These are phyloP conservation scores for Candida sanyiensis DNA, from an alignment of 805 yeast species.

Conservation along the genomic window DNA sequence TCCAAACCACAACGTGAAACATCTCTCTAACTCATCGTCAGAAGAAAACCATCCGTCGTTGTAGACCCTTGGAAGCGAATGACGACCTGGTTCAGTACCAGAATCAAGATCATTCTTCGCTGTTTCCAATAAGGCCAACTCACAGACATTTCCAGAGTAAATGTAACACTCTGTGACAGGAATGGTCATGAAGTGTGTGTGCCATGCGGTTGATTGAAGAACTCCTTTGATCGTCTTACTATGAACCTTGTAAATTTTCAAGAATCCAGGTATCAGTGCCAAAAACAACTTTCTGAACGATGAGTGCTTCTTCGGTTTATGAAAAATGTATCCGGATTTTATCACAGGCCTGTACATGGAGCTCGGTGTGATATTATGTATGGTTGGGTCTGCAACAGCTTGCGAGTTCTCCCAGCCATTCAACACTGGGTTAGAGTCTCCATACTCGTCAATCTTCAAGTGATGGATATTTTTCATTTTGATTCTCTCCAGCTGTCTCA, in stretches of 20 bases:
- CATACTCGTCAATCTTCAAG: constrained; percentile 47
- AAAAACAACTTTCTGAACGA: constrained; percentile 57
- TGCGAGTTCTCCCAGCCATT: constrained; percentile 48
- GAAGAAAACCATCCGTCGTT: constrained; percentile 79
- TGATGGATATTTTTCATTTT: constrained; percentile 40
- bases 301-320: constrained; percentile 64
- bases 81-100: constrained; percentile 43
- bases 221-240: constrained; percentile 42
- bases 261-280: constrained; percentile 63
- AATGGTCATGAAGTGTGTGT: constrained; percentile 49
- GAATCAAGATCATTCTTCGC: constrained; percentile 41
- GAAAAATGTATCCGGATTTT: constrained; percentile 60
- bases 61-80: constrained; percentile 64
- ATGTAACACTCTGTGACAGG: constrained; percentile 66
- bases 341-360: constrained; percentile 57
- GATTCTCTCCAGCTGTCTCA: constrained; percentile 30
- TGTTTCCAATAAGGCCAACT: constrained; percentile 43
- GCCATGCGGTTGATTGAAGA: constrained; percentile 42
- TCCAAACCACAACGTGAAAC: constrained; percentile 85
- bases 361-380: constrained; percentile 51
- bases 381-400: constrained; percentile 46
- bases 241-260: constrained; percentile 51
- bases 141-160: constrained; percentile 63
- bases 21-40: constrained; percentile 69
- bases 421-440: constrained; percentile 45